Evolutionary conservation across 2,329 filamentous ascomycete genomes (phyloP), one percentile per base, ranked within the genome.

Genomic region (Apiospora hydei): DNA sequence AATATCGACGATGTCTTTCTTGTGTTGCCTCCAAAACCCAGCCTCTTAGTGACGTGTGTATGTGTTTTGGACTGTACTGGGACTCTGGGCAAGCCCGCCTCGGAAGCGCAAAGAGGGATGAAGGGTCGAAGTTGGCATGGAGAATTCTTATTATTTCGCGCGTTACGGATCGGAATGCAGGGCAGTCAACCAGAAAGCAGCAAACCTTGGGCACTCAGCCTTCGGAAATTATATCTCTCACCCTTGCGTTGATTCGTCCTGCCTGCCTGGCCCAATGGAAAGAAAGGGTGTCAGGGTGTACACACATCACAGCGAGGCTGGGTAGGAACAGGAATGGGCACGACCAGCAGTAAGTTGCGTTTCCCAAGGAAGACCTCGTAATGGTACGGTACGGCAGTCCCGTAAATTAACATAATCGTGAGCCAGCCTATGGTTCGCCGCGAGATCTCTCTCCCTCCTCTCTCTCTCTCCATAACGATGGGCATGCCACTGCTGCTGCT

Each of bases 211-310:
- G 57, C 2, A 64, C 34, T 64, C 57, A 64, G 18, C 57, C 57
- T 41, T 64, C 57, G 57, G 57, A 64, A 64, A 64, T 64, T 41
- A 64, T 64, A 64, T 41, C 57, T 38, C 34, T 41, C 34, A 64
- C 57, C 57, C 57, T 64, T 38, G 57, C 34, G 34, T 41, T 64
- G 10, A 41, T 64, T 64, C 57, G 57, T n/a, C 49, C 24, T n/a
- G 49, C 49, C 49, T 18, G n/a, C n/a, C 30, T 8, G 8, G 30
- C 26, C 57, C 57, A 64, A 38, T 64, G 57, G 57, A 64, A 46
- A 4, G 13, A 43, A 14, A 14, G 10, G 41, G 41, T 43, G 26
- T 30, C 26, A 30, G 26, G 26, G 26, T 30, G 26, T 11, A 43
- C 41, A 43, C 41, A 43, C 41, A 43, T 43, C 41, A 43, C 41